Evolutionary conservation across 2,329 filamentous ascomycete species (phyloP).

Genomic region (Eutypa lata): DNA sequence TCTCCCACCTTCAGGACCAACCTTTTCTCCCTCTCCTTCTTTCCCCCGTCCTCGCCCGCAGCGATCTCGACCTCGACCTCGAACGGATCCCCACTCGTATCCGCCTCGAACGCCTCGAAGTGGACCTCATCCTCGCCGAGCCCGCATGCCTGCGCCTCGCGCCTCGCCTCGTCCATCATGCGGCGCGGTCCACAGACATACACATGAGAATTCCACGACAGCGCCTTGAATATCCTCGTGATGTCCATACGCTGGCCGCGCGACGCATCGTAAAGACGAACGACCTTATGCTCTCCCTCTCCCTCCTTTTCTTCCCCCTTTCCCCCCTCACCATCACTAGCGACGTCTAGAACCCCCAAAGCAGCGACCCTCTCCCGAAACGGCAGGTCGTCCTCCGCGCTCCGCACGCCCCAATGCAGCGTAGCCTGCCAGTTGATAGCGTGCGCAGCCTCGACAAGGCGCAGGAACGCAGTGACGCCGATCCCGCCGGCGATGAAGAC

Average conservation of each 20-base stretch:
- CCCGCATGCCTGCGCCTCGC: slow-evolving; percentile 36
- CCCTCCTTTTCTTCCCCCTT: background rate
- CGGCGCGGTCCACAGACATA: slow-evolving; percentile 59
- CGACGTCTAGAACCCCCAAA: slow-evolving; percentile 33
- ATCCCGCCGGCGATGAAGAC: slow-evolving; percentile 64
- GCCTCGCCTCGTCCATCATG: slow-evolving; percentile 51
- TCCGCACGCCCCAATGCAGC: slow-evolving; percentile 59
- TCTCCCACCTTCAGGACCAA: slow-evolving; percentile 42
- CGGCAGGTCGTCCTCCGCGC: slow-evolving; percentile 50
- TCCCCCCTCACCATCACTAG: too few species aligned
- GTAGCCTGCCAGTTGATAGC: slow-evolving; percentile 46
- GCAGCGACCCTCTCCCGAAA: slow-evolving; percentile 46
- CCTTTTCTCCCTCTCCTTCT: slow-evolving; percentile 10
- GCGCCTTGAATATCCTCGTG: slow-evolving; percentile 36
- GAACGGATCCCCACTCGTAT: slow-evolving; percentile 56
- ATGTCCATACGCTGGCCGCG: slow-evolving; percentile 53
- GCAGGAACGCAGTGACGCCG: slow-evolving; percentile 63
- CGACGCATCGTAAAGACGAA: slow-evolving; percentile 51
- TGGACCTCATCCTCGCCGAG: slow-evolving; percentile 53
- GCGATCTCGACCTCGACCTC: slow-evolving; percentile 44
- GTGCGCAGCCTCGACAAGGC: slow-evolving; percentile 39
- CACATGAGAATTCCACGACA: slow-evolving; percentile 53
- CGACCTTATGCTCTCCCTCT: slow-evolving; percentile 21
- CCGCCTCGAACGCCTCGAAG: slow-evolving; percentile 57
- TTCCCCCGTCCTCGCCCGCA: slow-evolving; percentile 10